These are phyloP conservation scores for Rhodomyrtus tomentosa DNA, from an alignment of 345 rosid genomes.

Conservation along the genomic window DNA sequence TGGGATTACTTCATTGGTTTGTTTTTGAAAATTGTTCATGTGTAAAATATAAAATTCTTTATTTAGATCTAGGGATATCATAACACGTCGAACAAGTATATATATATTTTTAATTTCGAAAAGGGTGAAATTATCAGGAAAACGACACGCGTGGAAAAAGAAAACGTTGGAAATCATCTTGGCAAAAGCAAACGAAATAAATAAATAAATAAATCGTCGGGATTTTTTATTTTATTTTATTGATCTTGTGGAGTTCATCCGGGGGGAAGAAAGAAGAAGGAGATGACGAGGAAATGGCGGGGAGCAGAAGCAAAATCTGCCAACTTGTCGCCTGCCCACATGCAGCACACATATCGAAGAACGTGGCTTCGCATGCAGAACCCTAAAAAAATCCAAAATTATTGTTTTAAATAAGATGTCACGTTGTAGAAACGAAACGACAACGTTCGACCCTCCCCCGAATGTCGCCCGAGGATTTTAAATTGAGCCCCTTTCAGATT, in stretches of 20 bases:
- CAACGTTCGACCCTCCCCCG: not conserved
- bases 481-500: not conserved
- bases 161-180: not conserved
- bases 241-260: not conserved
- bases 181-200: not conserved
- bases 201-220: not conserved
- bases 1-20: no score
- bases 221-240: no score
- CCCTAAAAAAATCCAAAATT: not conserved
- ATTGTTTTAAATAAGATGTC: no score
- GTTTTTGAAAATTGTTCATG: no score
- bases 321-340: not conserved
- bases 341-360: not conserved
- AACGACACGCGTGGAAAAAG: not conserved
- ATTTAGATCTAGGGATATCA: not conserved
- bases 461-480: not conserved
- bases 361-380: not conserved
- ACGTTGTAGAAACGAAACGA: not conserved
- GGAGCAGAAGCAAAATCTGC: not conserved
- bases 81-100: not conserved
- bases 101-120: not conserved
- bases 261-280: not conserved
- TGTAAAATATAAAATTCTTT: no score
- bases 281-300: no score
- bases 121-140: not conserved